Conservation (phyloP, 306 rosid genomes). For the Vicia villosa region DNA sequence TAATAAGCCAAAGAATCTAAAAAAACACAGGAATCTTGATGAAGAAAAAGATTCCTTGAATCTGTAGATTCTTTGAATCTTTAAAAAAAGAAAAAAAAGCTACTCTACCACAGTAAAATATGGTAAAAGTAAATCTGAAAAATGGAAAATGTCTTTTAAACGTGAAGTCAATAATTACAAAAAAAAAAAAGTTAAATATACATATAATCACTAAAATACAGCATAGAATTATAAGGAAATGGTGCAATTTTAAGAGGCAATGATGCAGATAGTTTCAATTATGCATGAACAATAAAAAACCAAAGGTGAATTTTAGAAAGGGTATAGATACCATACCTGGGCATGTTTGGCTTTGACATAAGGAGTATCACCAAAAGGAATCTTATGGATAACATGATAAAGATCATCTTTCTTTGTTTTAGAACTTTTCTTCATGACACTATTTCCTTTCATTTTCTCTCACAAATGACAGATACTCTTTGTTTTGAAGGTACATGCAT, state of each 20-base stretch:
- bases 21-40: neutral
- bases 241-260: constrained; percentile 6
- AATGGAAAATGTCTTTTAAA: neutral
- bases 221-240: constrained; percentile 3
- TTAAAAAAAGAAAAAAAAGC: neutral
- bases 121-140: neutral
- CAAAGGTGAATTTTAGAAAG: neutral
- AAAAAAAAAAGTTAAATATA: neutral
- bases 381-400: too few species aligned
- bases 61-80: neutral
- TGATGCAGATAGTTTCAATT: neutral
- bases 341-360: constrained; percentile 96
- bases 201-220: neutral
- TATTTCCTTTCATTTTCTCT: constrained; percentile 46
- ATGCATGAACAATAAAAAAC: neutral
- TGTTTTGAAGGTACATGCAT: constrained; percentile 1
- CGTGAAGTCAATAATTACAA: neutral
- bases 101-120: neutral
- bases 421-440: constrained; percentile 32
- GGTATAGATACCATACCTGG: constrained; percentile 52
- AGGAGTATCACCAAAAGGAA: constrained; percentile 79
- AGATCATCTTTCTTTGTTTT: constrained; percentile 63
- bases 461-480: neutral
- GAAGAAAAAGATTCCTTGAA: neutral
- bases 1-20: neutral